Base-by-base conservation (phyloP, 441 rosid genomes). In the Pelargonium citronellum region DNA sequence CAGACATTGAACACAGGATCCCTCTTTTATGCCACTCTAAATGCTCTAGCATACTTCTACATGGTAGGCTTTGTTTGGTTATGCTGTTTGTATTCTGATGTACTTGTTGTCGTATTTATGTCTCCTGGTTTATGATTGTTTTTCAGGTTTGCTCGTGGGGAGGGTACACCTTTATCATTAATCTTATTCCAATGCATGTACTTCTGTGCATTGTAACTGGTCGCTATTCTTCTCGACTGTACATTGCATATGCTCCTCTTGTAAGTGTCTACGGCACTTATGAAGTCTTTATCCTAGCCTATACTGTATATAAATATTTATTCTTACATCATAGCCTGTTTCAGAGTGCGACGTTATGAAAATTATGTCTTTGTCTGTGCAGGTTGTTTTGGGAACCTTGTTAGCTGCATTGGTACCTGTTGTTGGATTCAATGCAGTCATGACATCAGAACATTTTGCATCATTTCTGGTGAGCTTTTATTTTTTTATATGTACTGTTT, bases 361-460 rank as follows among this genome's bases (percentile, higher is more conserved):
- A 64, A 2, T 30, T 27, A 30, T 70, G 37, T 4, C 64, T 19
- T 20, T 51, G 60, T 66, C 58, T 68, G 70, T 84, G 86, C 86
- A 95, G 98, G 97, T 92, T 79, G 87, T 95, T 61, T 69, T 92
- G 75, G 99, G 98, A 78, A 95, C 98, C 19, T 68, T 95, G 79
- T 79, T 92, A 77, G 99, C 98, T 60, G 91, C 98, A 39, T 81
- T 95, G 91, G 99, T 95, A 69, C 99, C 99, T 81, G 99, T 95
- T 70, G 99, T 95, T 83, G 99, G 99, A 67, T 95, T 95, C 78
- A 92, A 95, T 85, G 99, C 98, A 13, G 87, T 95, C 75, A 81
- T 95, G 97, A 95, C 98, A 13, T 95, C 99, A 58, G 99, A 95
- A 75, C 99, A 95, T 87, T 95, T 95, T 87, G 98, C 97, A 76